Conservation (phyloP, 495 filamentous ascomycete species). For the Articulospora tetracladia region DNA sequence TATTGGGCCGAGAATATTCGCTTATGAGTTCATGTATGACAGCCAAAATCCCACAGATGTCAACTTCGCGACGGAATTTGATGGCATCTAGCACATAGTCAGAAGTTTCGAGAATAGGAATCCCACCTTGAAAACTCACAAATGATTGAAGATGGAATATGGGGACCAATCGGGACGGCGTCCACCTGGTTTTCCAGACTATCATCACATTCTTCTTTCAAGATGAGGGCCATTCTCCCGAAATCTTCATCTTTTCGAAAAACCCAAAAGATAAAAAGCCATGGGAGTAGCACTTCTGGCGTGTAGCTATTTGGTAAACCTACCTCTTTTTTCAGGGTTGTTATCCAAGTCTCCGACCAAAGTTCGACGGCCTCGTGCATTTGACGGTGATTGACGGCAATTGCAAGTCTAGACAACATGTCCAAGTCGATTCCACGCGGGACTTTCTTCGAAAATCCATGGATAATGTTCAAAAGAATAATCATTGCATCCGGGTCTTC, state of each 20-base stretch:
- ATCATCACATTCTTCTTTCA: constrained; percentile 9
- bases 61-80: neutral
- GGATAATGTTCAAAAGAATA: constrained; percentile 46
- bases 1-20: neutral
- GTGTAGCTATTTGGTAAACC: constrained; percentile 20
- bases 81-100: neutral
- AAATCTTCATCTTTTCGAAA: constrained; percentile 11
- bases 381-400: constrained; percentile 46
- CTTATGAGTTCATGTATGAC: constrained; percentile 3
- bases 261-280: constrained; percentile 12
- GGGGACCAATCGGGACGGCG: no score
- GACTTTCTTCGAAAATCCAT: constrained; percentile 40
- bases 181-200: neutral
- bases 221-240: neutral
- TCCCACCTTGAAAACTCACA: neutral
- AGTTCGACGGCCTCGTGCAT: constrained; percentile 39
- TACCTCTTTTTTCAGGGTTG: constrained; percentile 18
- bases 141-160: neutral
- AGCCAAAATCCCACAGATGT: neutral
- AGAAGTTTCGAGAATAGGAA: neutral
- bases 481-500: constrained; percentile 37
- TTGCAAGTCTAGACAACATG: constrained; percentile 44
- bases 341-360: constrained; percentile 43
- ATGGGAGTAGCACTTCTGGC: constrained; percentile 27
- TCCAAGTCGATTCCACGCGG: constrained; percentile 37